Conservation (phyloP, 192 early-diverging fungal species). For the Chytriomyces sp. region DNA sequence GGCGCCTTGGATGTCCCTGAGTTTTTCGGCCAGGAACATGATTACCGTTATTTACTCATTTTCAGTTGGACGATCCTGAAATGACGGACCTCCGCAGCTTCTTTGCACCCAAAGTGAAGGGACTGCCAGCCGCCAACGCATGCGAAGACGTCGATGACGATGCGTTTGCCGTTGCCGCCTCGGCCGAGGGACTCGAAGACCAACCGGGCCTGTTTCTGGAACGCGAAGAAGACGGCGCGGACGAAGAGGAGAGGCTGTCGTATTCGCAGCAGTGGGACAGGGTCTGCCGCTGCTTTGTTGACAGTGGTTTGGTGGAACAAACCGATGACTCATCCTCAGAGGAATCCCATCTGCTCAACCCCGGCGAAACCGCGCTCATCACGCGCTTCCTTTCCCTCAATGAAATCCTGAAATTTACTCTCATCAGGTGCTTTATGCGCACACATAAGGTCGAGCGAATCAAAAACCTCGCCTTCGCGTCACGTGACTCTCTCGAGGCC, state of each 20-base stretch:
- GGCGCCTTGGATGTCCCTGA: too few species aligned
- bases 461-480: not conserved
- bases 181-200: not conserved
- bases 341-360: conserved; percentile 29
- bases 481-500: not conserved
- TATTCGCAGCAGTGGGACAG: conserved; percentile 29
- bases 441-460: conserved; percentile 24
- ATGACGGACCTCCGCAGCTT: conserved; percentile 2
- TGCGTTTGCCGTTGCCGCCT: not conserved
- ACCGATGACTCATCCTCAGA: not conserved
- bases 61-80: too few species aligned
- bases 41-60: too few species aligned
- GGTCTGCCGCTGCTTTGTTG: conserved; percentile 13
- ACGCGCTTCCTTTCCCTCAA: conserved; percentile 8
- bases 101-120: not conserved
- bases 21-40: too few species aligned
- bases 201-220: not conserved
- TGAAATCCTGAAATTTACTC: not conserved
- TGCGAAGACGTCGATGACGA: not conserved
- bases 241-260: conserved; percentile 1
- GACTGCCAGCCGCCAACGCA: not conserved
- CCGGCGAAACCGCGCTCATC: not conserved
- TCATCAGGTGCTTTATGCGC: conserved; percentile 13
- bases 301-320: not conserved
- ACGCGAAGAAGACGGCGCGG: not conserved